Conservation (phyloP, 2,329 filamentous ascomycete genomes). For the Ascochyta lentis region DNA sequence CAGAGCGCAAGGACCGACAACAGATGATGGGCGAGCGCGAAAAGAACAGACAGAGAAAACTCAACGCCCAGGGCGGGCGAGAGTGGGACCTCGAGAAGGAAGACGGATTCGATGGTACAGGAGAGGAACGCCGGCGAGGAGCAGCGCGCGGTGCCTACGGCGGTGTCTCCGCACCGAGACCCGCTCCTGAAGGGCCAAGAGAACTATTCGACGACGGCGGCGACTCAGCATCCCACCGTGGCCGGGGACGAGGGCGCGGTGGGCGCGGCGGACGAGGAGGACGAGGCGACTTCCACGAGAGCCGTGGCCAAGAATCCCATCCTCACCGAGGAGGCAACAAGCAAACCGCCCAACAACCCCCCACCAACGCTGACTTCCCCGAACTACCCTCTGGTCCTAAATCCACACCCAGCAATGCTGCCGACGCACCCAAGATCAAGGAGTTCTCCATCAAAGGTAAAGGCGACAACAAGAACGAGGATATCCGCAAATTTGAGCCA, state of each 20-base stretch:
- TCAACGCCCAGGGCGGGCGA: slow-evolving; percentile 63
- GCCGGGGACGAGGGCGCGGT: slow-evolving; percentile 44
- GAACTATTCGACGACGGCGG: slow-evolving; percentile 18
- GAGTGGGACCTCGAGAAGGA: slow-evolving; percentile 71
- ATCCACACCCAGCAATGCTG: slow-evolving; percentile 6
- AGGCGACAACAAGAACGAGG: slow-evolving; percentile 16
- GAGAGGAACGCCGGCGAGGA: slow-evolving; percentile 51
- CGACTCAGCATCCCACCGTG: slow-evolving; percentile 18
- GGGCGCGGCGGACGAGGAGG: slow-evolving; percentile 38
- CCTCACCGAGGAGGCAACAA: slow-evolving; percentile 24
- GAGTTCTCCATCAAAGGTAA: slow-evolving; percentile 42
- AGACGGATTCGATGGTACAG: slow-evolving; percentile 57
- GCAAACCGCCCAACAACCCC: slow-evolving; percentile 35
- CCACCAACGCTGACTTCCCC: slow-evolving; percentile 55
- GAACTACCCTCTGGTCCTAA: slow-evolving; percentile 44
- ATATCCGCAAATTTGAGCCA: slow-evolving; percentile 26
- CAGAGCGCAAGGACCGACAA: slow-evolving; percentile 60
- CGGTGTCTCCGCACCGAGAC: slow-evolving; percentile 51
- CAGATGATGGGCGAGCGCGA: slow-evolving; percentile 69
- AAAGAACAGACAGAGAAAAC: slow-evolving; percentile 64
- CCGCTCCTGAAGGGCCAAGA: slow-evolving; percentile 27
- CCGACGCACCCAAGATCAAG: slow-evolving; percentile 32
- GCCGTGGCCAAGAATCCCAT: background rate
- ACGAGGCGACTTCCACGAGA: slow-evolving; percentile 2
- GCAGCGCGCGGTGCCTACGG: slow-evolving; percentile 61